Conservation (phyloP, 352 stramenopile genomes). For the Phytophthora citricola region DNA sequence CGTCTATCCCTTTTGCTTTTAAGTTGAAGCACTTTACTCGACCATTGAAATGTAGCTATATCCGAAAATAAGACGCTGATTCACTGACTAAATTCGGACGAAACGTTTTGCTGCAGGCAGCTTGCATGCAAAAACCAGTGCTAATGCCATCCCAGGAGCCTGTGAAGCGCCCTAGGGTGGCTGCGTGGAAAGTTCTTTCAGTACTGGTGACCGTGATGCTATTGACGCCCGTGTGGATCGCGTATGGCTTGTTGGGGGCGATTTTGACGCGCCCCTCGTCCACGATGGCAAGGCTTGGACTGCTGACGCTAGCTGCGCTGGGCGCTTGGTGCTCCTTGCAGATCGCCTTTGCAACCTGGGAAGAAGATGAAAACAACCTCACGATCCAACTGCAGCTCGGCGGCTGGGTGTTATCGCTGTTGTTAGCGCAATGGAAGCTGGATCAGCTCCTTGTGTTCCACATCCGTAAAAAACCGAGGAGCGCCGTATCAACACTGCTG, state of each 20-base stretch:
- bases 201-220: conserved; percentile 36
- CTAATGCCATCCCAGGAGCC: conserved; percentile 18
- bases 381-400: conserved; percentile 12
- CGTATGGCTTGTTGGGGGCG: conserved; percentile 49
- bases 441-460: conserved; percentile 50
- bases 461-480: conserved; percentile 36
- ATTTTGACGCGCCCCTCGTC: conserved; percentile 45
- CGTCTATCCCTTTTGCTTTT: no score
- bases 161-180: conserved; percentile 29
- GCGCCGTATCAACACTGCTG: conserved; percentile 23
- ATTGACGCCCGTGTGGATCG: conserved; percentile 53
- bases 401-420: conserved; percentile 37
- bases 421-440: conserved; percentile 57
- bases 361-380: not conserved
- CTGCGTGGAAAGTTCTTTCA: conserved; percentile 24
- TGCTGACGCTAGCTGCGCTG: conserved; percentile 34
- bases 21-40: conserved; percentile 8
- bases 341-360: conserved; percentile 12
- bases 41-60: conserved; percentile 16
- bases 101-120: not conserved
- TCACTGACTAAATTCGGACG: not conserved
- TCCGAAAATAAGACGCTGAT: conserved; percentile 4
- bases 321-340: conserved; percentile 25
- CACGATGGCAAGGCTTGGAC: conserved; percentile 25
- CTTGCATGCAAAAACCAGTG: not conserved